Percentiles rank a stretch among this genome's conserved stretches.
phyloP scores from a whole-genome alignment of 1,284 basidiomycete genomes.

The Heterobasidion occidentale region DNA sequence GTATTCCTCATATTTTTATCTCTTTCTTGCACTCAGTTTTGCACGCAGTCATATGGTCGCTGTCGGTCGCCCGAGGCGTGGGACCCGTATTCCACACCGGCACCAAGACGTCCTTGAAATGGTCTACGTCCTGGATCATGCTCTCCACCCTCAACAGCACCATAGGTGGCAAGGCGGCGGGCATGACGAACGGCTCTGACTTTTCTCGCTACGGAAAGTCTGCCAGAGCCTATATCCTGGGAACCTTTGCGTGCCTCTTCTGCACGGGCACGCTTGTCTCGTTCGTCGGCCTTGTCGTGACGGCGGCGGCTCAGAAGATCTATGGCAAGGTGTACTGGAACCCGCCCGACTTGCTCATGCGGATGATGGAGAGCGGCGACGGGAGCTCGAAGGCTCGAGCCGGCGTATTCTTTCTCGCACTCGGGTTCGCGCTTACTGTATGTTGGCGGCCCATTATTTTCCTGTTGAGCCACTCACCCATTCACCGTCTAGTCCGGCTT shows the following conservation, averaged over 20 bases:
- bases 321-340: constrained; percentile 14
- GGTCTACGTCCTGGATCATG: constrained; percentile 10
- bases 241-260: constrained; percentile 2
- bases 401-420: constrained; percentile 12
- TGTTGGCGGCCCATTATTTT: background rate
- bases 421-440: constrained; percentile 11
- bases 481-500: constrained; percentile 4
- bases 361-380: constrained; percentile 11
- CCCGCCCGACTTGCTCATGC: constrained; percentile 13
- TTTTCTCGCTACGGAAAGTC: constrained; percentile 12
- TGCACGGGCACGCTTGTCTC: constrained; percentile 11
- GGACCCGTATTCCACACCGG: constrained; percentile 9
- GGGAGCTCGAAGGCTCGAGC: constrained; percentile 11
- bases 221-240: constrained; percentile 1
- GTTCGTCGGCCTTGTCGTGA: constrained; percentile 12
- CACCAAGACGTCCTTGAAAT: constrained; percentile 2
- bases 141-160: constrained; percentile 8
- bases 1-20: background rate
- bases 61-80: constrained; percentile 9
- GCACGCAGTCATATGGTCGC: constrained; percentile 9
- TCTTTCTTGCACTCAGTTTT: background rate
- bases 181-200: constrained; percentile 13
- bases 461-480: background rate
- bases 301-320: constrained; percentile 12
- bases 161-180: constrained; percentile 10